Conservation (phyloP, 345 rosid species). For the Firmiana major region DNA sequence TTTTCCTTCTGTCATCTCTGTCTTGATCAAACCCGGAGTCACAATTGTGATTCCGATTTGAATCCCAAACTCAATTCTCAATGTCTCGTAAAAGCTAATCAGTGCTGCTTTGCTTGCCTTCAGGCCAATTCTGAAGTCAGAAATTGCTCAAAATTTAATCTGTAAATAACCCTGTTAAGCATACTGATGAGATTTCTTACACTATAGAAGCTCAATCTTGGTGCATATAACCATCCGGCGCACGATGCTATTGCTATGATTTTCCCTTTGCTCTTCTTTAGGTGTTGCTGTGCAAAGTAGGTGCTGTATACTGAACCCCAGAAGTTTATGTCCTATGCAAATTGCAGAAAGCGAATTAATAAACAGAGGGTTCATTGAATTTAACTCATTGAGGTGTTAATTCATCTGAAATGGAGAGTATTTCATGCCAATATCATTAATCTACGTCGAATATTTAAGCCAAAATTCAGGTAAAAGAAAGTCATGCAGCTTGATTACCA, state of each 20-base stretch:
- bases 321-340: slow-evolving; percentile 43
- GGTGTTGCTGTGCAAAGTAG: slow-evolving; percentile 15
- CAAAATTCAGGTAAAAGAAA: background rate
- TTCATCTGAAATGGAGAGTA: background rate
- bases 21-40: slow-evolving; percentile 34
- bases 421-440: too few relatives aligned
- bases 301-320: slow-evolving; percentile 51
- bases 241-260: slow-evolving; percentile 43
- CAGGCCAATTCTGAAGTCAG: background rate
- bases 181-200: slow-evolving; percentile 24
- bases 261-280: slow-evolving; percentile 28
- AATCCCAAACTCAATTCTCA: slow-evolving; percentile 37
- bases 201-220: slow-evolving; percentile 40
- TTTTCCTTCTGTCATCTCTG: slow-evolving; percentile 43
- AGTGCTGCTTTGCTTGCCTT: slow-evolving; percentile 63
- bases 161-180: background rate
- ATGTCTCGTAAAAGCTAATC: slow-evolving; percentile 39
- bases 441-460: too few relatives aligned
- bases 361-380: too few relatives aligned
- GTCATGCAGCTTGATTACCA: slow-evolving; percentile 30
- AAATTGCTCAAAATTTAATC: background rate
- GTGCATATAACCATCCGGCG: slow-evolving; percentile 38
- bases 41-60: slow-evolving; percentile 49
- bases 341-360: background rate
- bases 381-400: background rate